Conservation (phyloP, 164 flowering plant genomes). For the Cinnamomum chago region DNA sequence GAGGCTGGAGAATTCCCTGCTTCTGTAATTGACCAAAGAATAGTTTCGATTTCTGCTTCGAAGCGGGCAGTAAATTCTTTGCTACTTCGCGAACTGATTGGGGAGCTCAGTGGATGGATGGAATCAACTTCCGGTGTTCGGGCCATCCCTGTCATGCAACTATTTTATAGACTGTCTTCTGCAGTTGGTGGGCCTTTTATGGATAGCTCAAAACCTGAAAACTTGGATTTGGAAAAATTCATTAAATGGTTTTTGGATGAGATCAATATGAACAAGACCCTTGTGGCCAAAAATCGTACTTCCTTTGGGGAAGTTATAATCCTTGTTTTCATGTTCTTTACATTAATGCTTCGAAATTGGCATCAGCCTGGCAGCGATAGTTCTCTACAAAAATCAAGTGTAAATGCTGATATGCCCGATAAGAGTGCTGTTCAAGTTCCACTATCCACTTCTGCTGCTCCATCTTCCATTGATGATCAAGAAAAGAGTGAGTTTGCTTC, state of each 20-base stretch:
- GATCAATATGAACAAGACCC: constrained; percentile 64
- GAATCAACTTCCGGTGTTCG: constrained; percentile 73
- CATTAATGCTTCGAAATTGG: constrained; percentile 97
- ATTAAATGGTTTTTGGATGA: constrained; percentile 90
- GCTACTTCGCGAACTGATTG: constrained; percentile 78
- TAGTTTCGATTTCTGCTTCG: constrained; percentile 91
- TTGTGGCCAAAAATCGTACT: constrained; percentile 61
- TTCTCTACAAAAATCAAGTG: constrained; percentile 47
- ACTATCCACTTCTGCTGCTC: constrained; percentile 30
- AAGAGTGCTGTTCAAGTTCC: constrained; percentile 32
- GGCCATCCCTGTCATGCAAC: constrained; percentile 93
- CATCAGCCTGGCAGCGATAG: constrained; percentile 90
- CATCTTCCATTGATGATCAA: constrained; percentile 49
- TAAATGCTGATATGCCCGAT: constrained; percentile 52
- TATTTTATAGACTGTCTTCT: constrained; percentile 88
- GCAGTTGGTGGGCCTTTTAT: constrained; percentile 95
- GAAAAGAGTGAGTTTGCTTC: constrained; percentile 77
- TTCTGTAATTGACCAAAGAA: constrained; percentile 48
- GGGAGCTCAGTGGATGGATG: constrained; percentile 93
- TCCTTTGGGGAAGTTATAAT: constrained; percentile 89
- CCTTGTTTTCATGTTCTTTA: constrained; percentile 95
- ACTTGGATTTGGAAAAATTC: constrained; percentile 71
- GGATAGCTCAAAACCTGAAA: constrained; percentile 71
- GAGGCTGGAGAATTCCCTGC: constrained; percentile 70
- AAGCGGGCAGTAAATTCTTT: constrained; percentile 87